Evolutionary conservation across 495 filamentous ascomycete species (phyloP).

Genomic region (Xylaria nigripes): DNA sequence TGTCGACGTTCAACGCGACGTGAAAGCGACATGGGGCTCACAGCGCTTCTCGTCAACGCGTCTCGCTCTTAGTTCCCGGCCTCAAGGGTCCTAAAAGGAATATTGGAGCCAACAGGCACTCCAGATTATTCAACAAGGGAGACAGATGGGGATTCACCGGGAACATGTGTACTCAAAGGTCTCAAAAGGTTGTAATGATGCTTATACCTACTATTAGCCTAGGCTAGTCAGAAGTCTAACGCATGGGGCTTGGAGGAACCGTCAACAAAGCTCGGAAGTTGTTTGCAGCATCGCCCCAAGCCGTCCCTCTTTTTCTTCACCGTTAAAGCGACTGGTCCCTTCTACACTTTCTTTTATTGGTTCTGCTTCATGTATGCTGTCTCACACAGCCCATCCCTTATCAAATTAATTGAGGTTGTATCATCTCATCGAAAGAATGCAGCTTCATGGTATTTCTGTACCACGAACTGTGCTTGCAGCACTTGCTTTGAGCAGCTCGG

Average conservation of each 20-base stretch:
- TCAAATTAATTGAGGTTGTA: neutral
- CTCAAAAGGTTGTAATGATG: no score
- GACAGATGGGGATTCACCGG: no score
- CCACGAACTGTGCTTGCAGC: constrained; percentile 25
- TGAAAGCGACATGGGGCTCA: neutral
- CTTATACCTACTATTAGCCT: no score
- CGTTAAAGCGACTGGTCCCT: neutral
- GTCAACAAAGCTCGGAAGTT: no score
- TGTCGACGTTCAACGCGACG: neutral
- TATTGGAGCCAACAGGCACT: no score
- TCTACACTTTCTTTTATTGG: neutral
- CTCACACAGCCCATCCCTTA: neutral
- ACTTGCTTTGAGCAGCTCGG: constrained; percentile 24
- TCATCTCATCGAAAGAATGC: constrained; percentile 20
- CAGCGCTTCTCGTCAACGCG: neutral
- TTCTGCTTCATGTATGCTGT: neutral
- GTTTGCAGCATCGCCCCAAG: neutral
- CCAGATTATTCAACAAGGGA: no score
- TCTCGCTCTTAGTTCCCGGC: neutral
- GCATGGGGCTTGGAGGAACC: no score
- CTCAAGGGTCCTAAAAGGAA: no score
- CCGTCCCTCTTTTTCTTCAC: neutral
- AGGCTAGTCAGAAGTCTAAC: no score
- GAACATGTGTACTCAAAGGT: no score
- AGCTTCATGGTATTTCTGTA: constrained; percentile 16